A percentile compares a stretch with the other conserved stretches of the same genome.
phyloP scores from a whole-genome alignment of 805 yeast species.

The Metschnikowia matae region DNA sequence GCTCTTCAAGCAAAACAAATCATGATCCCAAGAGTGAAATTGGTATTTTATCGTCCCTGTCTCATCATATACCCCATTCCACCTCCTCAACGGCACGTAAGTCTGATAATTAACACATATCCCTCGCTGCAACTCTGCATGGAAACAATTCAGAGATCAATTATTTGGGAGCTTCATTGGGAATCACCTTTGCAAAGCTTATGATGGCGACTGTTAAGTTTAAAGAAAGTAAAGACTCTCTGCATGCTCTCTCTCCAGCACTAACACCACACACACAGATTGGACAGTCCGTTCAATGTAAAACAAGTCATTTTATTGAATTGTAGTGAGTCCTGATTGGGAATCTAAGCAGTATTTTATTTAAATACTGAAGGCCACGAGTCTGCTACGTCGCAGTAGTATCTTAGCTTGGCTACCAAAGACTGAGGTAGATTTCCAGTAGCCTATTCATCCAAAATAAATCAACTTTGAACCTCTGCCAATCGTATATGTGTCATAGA shows the following conservation, averaged over 20 bases:
- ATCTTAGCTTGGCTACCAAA: too few relatives aligned
- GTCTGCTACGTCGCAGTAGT: too few relatives aligned
- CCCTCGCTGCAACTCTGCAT: not conserved
- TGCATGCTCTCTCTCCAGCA: conserved; percentile 9
- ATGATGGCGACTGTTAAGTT: conserved; percentile 75
- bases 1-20: not conserved
- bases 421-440: too few relatives aligned
- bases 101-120: too few relatives aligned
- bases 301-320: too few relatives aligned
- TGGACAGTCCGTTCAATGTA: not conserved
- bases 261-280: conserved; percentile 11
- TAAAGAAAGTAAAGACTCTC: conserved; percentile 19
- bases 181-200: conserved; percentile 56
- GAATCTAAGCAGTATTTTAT: too few relatives aligned
- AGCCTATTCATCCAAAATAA: too few relatives aligned
- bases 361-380: too few relatives aligned
- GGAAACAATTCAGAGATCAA: conserved; percentile 1
- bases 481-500: too few relatives aligned
- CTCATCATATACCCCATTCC: not conserved
- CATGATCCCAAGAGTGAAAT: not conserved
- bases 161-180: conserved; percentile 18
- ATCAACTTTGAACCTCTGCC: too few relatives aligned
- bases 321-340: too few relatives aligned
- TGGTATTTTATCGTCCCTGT: not conserved
- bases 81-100: not conserved